phyloP scores from a whole-genome alignment of 345 rosid species.

The Populus tremula region DNA sequence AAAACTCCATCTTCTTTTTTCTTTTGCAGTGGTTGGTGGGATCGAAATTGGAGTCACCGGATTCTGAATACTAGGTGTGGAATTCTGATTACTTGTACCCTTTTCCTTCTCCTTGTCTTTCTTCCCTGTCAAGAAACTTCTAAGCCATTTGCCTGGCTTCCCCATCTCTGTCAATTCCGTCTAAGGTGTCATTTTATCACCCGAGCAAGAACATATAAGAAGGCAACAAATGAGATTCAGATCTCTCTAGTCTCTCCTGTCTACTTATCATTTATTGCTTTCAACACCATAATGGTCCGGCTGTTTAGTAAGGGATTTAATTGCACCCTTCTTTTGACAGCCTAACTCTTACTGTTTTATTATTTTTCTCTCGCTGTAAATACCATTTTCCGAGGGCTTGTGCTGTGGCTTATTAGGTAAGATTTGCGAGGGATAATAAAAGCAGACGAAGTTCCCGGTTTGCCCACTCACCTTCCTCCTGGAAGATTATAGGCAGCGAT shows the following conservation, averaged over 20 bases:
- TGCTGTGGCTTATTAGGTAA: background rate
- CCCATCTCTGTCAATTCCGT: slow-evolving; percentile 52
- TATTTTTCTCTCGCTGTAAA: slow-evolving; percentile 8
- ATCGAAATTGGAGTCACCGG: slow-evolving; percentile 42
- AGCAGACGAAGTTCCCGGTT: slow-evolving; percentile 20
- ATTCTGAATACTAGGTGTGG: slow-evolving; percentile 28
- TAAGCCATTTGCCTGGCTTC: slow-evolving; percentile 83
- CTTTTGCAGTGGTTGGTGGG: slow-evolving; percentile 61
- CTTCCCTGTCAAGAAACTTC: slow-evolving; percentile 61
- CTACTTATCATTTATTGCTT: slow-evolving; percentile 9
- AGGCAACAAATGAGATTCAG: slow-evolving; percentile 16
- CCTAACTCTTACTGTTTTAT: slow-evolving; percentile 26
- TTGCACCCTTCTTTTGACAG: slow-evolving; percentile 25
- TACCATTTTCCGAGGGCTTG: slow-evolving; percentile 9
- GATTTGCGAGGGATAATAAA: slow-evolving; percentile 5
- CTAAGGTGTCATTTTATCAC: slow-evolving; percentile 19
- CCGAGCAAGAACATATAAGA: slow-evolving; percentile 25
- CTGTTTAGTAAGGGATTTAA: slow-evolving; percentile 8
- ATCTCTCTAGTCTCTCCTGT: slow-evolving; percentile 2
- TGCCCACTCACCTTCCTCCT: slow-evolving; percentile 12
- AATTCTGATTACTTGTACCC: slow-evolving; percentile 18
- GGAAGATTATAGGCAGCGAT: slow-evolving; percentile 15
- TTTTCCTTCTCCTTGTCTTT: slow-evolving; percentile 50
- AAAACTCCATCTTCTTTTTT: slow-evolving; percentile 87
- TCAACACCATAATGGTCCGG: slow-evolving; percentile 9